These are phyloP conservation scores for Cylindrotheca fusiformis DNA, from an alignment of 108 stramenopile species.

Conservation along the genomic window DNA sequence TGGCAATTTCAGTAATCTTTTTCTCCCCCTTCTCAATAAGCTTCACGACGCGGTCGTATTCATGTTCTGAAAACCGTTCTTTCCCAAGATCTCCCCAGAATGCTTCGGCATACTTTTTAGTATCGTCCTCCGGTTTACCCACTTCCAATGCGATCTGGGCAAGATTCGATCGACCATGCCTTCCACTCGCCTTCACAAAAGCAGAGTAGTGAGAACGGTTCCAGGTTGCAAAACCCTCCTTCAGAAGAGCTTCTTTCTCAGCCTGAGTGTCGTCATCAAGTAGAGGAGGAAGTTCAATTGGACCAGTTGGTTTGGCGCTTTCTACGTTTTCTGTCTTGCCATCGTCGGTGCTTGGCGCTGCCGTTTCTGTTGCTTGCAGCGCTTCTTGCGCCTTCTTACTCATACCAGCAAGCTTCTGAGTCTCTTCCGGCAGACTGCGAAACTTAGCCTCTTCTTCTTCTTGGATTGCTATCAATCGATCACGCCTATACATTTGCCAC, in stretches of 20 bases:
- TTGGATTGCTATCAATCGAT: slow-evolving; percentile 73
- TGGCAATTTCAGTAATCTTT: slow-evolving; percentile 70
- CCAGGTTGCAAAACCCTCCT: slow-evolving; percentile 90
- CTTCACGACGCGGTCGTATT: slow-evolving; percentile 85
- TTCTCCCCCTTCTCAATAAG: slow-evolving; percentile 80
- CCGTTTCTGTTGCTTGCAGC: slow-evolving; percentile 9
- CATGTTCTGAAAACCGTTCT: slow-evolving; percentile 74
- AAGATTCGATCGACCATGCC: slow-evolving; percentile 42
- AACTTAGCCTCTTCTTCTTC: slow-evolving; percentile 81
- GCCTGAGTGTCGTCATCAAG: slow-evolving; percentile 55
- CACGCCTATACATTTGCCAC: slow-evolving; percentile 93
- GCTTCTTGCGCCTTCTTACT: slow-evolving; percentile 22
- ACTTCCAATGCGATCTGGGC: slow-evolving; percentile 75
- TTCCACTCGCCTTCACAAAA: slow-evolving; percentile 76
- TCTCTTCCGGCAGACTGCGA: slow-evolving; percentile 60
- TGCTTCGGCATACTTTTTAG: slow-evolving; percentile 53
- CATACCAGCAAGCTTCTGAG: slow-evolving; percentile 34
- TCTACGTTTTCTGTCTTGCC: slow-evolving; percentile 24
- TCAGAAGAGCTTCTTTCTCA: slow-evolving; percentile 72
- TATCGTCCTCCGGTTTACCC: slow-evolving; percentile 59
- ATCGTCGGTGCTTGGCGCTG: slow-evolving; percentile 20
- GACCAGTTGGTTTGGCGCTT: slow-evolving; percentile 10
- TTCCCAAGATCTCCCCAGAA: slow-evolving; percentile 82
- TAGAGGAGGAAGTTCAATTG: slow-evolving; percentile 63
- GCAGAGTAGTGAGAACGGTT: slow-evolving; percentile 75